These are phyloP conservation scores for Cucurbita ficifolia DNA, from an alignment of 306 rosid species.

Conservation along the genomic window DNA sequence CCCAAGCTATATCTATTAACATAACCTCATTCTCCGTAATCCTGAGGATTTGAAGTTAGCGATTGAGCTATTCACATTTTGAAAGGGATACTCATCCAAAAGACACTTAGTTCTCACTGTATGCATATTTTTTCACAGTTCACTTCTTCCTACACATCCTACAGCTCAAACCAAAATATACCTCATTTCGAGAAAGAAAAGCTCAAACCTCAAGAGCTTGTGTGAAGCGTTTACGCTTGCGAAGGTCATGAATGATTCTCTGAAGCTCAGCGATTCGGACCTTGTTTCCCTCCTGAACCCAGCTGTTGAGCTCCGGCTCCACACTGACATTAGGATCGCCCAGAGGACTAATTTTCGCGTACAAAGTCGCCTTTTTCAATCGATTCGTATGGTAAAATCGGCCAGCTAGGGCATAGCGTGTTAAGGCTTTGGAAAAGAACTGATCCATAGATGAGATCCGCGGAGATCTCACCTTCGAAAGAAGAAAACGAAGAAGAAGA, in stretches of 20 bases:
- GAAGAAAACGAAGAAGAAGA: not conserved
- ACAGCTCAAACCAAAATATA: not conserved
- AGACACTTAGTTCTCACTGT: not conserved
- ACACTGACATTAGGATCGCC: constrained; percentile 35
- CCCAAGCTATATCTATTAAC: not conserved
- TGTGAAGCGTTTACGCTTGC: constrained; percentile 57
- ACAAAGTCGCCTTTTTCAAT: constrained; percentile 35
- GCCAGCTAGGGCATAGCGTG: constrained; percentile 8
- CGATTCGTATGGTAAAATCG: constrained; percentile 58
- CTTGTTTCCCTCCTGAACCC: constrained; percentile 61
- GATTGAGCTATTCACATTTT: not conserved
- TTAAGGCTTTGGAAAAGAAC: constrained; percentile 24
- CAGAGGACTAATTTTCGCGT: constrained; percentile 57
- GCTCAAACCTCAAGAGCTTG: constrained; percentile 58
- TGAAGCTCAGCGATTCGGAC: constrained; percentile 54
- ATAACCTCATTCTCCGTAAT: not conserved
- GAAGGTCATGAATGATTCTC: constrained; percentile 67
- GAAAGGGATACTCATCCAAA: not conserved
- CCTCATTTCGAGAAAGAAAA: not conserved
- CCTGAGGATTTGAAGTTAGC: not conserved
- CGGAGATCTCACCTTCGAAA: not conserved
- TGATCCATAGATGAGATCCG: constrained; percentile 26
- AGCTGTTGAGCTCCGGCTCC: constrained; percentile 50
- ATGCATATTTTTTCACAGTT: not conserved
- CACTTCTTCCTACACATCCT: not conserved